Conservation (phyloP, 176 grass and related monocot genomes). For the Areca catechu region DNA sequence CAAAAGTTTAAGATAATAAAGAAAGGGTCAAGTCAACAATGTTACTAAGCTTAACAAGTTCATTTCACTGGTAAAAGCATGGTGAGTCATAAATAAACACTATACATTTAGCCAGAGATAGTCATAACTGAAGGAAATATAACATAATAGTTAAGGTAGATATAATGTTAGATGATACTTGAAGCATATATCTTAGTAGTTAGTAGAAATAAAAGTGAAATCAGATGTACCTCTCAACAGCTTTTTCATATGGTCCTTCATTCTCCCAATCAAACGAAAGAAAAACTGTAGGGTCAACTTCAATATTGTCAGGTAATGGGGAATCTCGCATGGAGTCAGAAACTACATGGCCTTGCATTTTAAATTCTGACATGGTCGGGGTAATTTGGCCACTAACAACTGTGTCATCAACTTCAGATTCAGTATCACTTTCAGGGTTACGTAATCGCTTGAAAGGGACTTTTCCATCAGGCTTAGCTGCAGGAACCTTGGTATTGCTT, state of each 20-base stretch:
- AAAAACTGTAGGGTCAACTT: conserved; percentile 47
- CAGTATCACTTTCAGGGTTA: conserved; percentile 72
- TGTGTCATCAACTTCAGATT: conserved; percentile 50
- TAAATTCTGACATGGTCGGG: conserved; percentile 24
- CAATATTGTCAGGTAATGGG: conserved; percentile 37
- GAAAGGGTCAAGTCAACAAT: too few species aligned
- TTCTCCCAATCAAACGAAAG: conserved; percentile 95
- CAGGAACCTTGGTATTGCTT: conserved; percentile 28
- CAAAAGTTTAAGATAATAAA: too few species aligned
- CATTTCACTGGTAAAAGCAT: too few species aligned
- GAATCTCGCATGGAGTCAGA: conserved; percentile 24
- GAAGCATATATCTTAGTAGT: neutral
- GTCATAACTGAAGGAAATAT: too few species aligned
- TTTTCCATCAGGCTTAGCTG: conserved; percentile 52
- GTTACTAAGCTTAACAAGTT: too few species aligned
- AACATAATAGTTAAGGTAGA: too few species aligned
- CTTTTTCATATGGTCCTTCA: conserved; percentile 87
- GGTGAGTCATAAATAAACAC: too few species aligned
- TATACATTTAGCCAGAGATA: too few species aligned
- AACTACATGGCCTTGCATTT: neutral
- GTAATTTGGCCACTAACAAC: conserved; percentile 23
- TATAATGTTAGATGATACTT: neutral
- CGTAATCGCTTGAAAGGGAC: conserved; percentile 51
- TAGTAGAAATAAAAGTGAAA: conserved; percentile 7
- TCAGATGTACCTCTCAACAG: conserved; percentile 61